Conservation (phyloP, 1,284 basidiomycete species). For the Ceratobasidium sp. region DNA sequence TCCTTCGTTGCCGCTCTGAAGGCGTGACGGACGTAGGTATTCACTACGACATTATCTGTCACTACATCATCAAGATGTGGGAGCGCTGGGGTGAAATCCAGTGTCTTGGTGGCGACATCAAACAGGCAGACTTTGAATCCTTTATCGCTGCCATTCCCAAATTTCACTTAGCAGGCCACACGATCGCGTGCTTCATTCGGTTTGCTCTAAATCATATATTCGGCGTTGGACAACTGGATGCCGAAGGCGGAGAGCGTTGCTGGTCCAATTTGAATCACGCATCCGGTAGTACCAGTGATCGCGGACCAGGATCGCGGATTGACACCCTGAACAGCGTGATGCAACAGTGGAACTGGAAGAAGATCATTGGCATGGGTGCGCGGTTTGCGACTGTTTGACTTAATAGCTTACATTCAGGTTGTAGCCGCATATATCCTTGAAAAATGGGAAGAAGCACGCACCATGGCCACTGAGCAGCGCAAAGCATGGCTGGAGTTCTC, state of each 20-base stretch:
- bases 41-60: conserved; percentile 35
- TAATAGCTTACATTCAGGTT: too few species aligned
- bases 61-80: neutral
- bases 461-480: neutral
- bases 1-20: too few species aligned
- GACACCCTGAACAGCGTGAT: conserved; percentile 8
- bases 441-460: too few species aligned
- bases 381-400: too few species aligned
- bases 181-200: neutral
- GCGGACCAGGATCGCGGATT: neutral
- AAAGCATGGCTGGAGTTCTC: neutral
- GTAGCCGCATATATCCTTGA: too few species aligned
- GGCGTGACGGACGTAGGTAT: too few species aligned
- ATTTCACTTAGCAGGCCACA: conserved; percentile 24
- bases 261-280: conserved; percentile 24
- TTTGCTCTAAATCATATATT: neutral
- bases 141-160: conserved; percentile 19
- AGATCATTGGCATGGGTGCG: neutral
- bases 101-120: neutral
- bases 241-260: conserved; percentile 11
- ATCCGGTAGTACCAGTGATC: neutral
- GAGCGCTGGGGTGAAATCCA: neutral
- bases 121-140: too few species aligned
- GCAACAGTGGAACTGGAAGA: conserved; percentile 11
- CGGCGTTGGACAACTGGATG: conserved; percentile 16